Conservation (phyloP, 305 asterid genomes). For the Petunia hybrid region DNA sequence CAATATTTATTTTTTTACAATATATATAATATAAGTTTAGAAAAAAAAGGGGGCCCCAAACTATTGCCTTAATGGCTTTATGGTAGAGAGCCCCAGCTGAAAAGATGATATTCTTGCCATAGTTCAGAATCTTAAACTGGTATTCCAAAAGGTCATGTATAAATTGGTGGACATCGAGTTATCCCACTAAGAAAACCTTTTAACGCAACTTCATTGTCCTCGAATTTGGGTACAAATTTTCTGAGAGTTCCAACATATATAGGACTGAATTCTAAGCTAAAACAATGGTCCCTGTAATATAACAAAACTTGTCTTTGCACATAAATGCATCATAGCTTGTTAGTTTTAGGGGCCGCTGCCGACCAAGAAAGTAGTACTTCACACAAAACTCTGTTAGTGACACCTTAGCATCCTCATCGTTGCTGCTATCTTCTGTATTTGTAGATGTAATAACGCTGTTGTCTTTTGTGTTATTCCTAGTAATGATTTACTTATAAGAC, state of each 20-base stretch:
- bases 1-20: too few relatives aligned
- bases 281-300: neutral
- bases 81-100: too few relatives aligned
- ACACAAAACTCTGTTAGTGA: neutral
- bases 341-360: neutral
- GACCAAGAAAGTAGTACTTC: neutral
- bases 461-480: too few relatives aligned
- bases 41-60: too few relatives aligned
- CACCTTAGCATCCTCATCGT: too few relatives aligned
- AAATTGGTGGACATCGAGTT: neutral
- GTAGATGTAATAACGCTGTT: too few relatives aligned
- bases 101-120: too few relatives aligned
- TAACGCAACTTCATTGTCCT: neutral
- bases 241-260: neutral
- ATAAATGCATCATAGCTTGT: neutral
- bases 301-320: neutral
- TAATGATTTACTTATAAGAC: too few relatives aligned
- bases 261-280: neutral
- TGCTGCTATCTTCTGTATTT: too few relatives aligned
- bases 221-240: neutral
- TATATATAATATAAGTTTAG: too few relatives aligned
- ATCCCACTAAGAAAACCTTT: neutral
- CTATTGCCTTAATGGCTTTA: too few relatives aligned
- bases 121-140: too few relatives aligned
- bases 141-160: neutral